phyloP scores from a whole-genome alignment of 2,329 filamentous ascomycete species.

The Ophiosphaerella narmari region DNA sequence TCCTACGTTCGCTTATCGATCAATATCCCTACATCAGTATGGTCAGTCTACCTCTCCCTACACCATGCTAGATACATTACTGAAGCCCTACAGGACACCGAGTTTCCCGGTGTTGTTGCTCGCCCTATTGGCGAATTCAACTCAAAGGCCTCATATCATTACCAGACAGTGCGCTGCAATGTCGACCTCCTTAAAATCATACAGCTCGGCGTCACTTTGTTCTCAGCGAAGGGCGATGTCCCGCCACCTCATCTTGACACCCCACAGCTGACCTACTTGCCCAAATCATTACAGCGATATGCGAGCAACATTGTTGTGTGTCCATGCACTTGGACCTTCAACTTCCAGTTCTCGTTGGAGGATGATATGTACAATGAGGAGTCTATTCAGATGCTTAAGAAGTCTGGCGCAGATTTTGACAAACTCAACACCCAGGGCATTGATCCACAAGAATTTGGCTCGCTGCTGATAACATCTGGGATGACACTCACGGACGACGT shows the following conservation, averaged over 20 bases:
- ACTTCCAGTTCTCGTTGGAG: slow-evolving; percentile 94
- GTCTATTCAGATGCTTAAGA: slow-evolving; percentile 87
- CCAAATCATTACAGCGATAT: slow-evolving; percentile 55
- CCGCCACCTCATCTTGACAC: slow-evolving; percentile 70
- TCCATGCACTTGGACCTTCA: slow-evolving; percentile 97
- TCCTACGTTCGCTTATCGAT: slow-evolving; percentile 80
- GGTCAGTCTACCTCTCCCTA: slow-evolving; percentile 62
- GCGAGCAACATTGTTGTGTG: slow-evolving; percentile 63
- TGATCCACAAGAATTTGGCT: slow-evolving; percentile 84
- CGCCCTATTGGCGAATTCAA: slow-evolving; percentile 93
- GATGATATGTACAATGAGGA: slow-evolving; percentile 98
- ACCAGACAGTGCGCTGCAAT: slow-evolving; percentile 95
- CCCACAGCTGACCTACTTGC: slow-evolving; percentile 48
- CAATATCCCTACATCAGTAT: slow-evolving; percentile 96
- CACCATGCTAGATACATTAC: slow-evolving; percentile 17
- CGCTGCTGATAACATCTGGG: slow-evolving; percentile 87
- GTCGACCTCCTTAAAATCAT: slow-evolving; percentile 98
- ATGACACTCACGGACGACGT: slow-evolving; percentile 86
- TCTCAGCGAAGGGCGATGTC: slow-evolving; percentile 86
- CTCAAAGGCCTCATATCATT: slow-evolving; percentile 97
- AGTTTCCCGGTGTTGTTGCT: slow-evolving; percentile 97
- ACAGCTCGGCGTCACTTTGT: slow-evolving; percentile 92
- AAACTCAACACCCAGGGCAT: slow-evolving; percentile 87
- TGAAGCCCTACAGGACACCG: slow-evolving; percentile 72
- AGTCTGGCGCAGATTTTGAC: slow-evolving; percentile 90